Evolutionary conservation across 495 filamentous ascomycete species (phyloP).

Genomic region (Oidiodendron maius): DNA sequence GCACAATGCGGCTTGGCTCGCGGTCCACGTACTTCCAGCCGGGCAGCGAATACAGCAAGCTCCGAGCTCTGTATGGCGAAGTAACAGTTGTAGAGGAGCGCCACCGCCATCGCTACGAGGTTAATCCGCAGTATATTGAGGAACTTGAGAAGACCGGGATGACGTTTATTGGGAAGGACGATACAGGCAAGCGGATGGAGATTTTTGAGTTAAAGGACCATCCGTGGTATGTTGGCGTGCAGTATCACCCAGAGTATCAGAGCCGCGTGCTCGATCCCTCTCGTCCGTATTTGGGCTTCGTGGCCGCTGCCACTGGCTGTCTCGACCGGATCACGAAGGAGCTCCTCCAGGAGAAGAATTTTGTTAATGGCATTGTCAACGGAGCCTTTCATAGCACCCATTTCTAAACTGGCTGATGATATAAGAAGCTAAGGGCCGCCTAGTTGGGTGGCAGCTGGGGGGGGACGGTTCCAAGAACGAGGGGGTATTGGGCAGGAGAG

Average conservation of each 20-base stretch:
- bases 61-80: slow-evolving; percentile 68
- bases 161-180: slow-evolving; percentile 73
- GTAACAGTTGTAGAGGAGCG: slow-evolving; percentile 51
- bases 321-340: slow-evolving; percentile 38
- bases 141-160: slow-evolving; percentile 51
- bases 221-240: slow-evolving; percentile 85
- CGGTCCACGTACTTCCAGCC: slow-evolving; percentile 55
- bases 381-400: too few species aligned
- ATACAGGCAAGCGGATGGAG: slow-evolving; percentile 82
- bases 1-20: slow-evolving; percentile 78
- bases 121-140: slow-evolving; percentile 63
- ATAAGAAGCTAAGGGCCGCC: too few species aligned
- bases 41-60: slow-evolving; percentile 70
- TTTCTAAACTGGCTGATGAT: too few species aligned
- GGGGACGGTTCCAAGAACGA: too few species aligned
- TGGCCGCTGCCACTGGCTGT: slow-evolving; percentile 59
- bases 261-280: slow-evolving; percentile 67
- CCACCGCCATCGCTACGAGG: slow-evolving; percentile 71
- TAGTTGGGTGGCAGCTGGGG: too few species aligned
- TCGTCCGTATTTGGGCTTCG: slow-evolving; percentile 78
- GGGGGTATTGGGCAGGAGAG: too few species aligned
- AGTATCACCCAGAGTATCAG: slow-evolving; percentile 85
- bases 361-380: too few species aligned
- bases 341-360: background rate
- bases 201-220: slow-evolving; percentile 85